Evolutionary conservation across 192 early-diverging fungal genomes (phyloP).

Genomic region (Paraglomus brasilianum): DNA sequence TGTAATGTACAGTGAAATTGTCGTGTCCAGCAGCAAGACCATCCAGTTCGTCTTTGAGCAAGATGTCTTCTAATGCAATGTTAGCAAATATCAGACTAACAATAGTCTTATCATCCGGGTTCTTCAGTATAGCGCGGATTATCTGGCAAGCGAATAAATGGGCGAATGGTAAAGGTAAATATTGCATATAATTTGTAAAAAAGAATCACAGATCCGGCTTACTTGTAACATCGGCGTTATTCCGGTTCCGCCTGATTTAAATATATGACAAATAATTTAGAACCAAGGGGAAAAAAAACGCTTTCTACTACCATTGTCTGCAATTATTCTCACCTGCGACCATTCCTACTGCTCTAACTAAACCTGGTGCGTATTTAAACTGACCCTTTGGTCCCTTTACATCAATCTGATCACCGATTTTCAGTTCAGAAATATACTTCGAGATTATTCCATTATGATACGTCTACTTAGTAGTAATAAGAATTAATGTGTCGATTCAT

Average conservation of each 20-base stretch:
- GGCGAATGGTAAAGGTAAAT: not conserved
- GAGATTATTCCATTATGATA: conserved; percentile 84
- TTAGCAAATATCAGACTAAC: conserved; percentile 92
- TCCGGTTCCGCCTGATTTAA: conserved; percentile 66
- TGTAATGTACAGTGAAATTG: conserved; percentile 78
- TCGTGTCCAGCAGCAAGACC: conserved; percentile 66
- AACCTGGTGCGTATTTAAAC: conserved; percentile 83
- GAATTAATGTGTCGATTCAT: not conserved
- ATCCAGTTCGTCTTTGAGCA: conserved; percentile 83
- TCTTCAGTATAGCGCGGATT: conserved; percentile 78
- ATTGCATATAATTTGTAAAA: not conserved
- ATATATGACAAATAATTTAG: not conserved
- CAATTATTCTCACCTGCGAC: conserved; percentile 65
- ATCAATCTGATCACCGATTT: conserved; percentile 69
- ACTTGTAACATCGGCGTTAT: conserved; percentile 93
- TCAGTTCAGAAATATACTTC: conserved; percentile 64
- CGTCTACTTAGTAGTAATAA: conserved; percentile 43
- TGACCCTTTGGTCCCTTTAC: conserved; percentile 89
- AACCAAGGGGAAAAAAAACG: not conserved
- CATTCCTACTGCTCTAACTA: conserved; percentile 81
- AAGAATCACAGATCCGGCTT: too few species aligned
- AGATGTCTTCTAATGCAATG: conserved; percentile 84
- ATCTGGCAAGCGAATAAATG: conserved; percentile 54
- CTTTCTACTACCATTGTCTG: too few species aligned
- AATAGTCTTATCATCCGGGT: conserved; percentile 85